These are phyloP conservation scores for Melaleuca alternifolia DNA, from an alignment of 345 rosid genomes.

Conservation along the genomic window DNA sequence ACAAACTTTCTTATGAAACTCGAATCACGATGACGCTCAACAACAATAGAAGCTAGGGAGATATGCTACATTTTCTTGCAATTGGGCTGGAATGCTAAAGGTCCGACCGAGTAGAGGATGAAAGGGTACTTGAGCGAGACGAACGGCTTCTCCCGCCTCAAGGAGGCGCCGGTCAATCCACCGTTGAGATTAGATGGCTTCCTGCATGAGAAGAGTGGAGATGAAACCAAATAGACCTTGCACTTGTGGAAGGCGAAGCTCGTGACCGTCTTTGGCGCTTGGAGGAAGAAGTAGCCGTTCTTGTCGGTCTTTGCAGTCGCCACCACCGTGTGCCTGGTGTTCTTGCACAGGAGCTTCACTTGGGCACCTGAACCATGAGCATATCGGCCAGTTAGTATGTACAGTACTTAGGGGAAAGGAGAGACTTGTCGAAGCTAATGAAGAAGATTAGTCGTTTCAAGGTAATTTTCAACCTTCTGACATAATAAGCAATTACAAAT, in stretches of 20 bases:
- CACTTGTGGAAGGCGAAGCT: conserved; percentile 70
- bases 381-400: neutral
- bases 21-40: neutral
- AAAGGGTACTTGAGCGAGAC: conserved; percentile 12
- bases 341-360: conserved; percentile 61
- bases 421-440: neutral
- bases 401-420: neutral
- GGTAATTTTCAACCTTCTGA: neutral
- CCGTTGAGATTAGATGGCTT: conserved; percentile 35
- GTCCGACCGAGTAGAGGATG: conserved; percentile 58
- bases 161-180: conserved; percentile 40
- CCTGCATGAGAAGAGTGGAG: conserved; percentile 30
- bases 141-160: conserved; percentile 34
- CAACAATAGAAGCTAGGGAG: neutral
- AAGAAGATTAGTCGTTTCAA: neutral
- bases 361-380: conserved; percentile 38
- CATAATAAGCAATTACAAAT: neutral
- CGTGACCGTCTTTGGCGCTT: conserved; percentile 55
- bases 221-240: conserved; percentile 43
- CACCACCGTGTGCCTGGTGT: conserved; percentile 27
- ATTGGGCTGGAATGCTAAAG: conserved; percentile 63
- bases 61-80: neutral
- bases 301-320: conserved; percentile 40
- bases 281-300: conserved; percentile 66
- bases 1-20: neutral